Base-by-base conservation (phyloP, 2,329 filamentous ascomycete species). In the Scedosporium boydii region DNA sequence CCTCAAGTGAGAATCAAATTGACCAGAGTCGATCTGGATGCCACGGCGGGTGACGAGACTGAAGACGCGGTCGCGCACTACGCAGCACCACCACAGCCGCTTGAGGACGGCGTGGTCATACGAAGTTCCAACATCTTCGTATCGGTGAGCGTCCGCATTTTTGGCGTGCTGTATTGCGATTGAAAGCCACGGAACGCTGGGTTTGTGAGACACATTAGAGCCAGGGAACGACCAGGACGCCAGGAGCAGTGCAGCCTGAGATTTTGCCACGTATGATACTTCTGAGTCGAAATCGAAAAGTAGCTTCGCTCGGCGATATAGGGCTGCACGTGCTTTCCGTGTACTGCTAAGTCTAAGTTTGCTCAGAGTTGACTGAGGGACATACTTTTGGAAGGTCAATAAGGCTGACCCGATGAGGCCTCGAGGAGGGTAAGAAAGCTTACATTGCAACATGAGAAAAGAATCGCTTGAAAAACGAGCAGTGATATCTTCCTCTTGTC, bases 31-130 rank as follows among this genome's bases (percentile, higher is more conserved):
- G 62, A 83, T 76, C 64, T 82, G 80, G n/a, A 80, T 73, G 48
- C 75, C 75, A 10, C 80, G 75, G n/a, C 80, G 75, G 64, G 82
- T 74, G 3, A 80, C 77, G 7, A 84, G 72, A 3, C 76, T 74
- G 27, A 83, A 66, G 18, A 80, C 78, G 46, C 80, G 75, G 67
- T 83, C 81, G 10, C 81, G 77, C 4, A 83, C 72, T 48, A 83
- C 72, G 63, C 80, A 82, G 63, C 79, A 80, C 80, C 81, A 83
- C 80, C 80, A 83, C 6, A 84, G 69, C 1, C 80, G 73, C 68
- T 82, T 83, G 38, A 78, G 73, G 6, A 29, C 27, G 6, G 74
- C 70, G 64, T 75, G 73, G 62, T 75, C 21, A 23, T 7, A 53
- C 9, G 48, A 21, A n/a, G 16, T 23, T 10, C 48, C 48, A 10